Conservation (phyloP, 2,329 filamentous ascomycete species). For the Trichoderma simmonsii region DNA sequence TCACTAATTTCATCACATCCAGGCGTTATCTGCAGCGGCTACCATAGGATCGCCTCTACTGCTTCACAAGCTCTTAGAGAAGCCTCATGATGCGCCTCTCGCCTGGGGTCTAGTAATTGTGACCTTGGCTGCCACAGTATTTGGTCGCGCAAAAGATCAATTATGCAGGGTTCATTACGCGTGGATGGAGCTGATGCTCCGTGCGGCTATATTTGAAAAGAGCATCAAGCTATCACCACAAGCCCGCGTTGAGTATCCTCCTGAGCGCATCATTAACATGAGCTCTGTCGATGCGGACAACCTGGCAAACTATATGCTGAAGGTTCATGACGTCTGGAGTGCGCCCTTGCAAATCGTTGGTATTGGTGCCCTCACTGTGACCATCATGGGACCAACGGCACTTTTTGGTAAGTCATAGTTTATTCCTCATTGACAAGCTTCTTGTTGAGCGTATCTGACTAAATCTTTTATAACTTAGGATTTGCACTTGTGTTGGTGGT, state of each 20-base stretch:
- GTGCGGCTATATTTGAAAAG: background rate
- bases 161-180: background rate
- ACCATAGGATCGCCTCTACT: background rate
- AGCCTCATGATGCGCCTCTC: background rate
- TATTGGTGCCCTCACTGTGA: background rate
- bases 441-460: background rate
- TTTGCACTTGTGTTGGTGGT: background rate
- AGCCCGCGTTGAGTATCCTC: background rate
- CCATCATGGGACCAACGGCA: background rate
- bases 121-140: background rate
- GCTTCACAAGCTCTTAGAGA: background rate
- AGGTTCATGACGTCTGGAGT: background rate
- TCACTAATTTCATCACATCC: background rate
- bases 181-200: background rate
- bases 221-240: background rate
- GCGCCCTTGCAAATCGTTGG: background rate
- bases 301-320: background rate
- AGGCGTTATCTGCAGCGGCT: background rate
- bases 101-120: background rate
- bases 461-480: background rate
- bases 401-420: background rate
- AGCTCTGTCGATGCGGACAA: background rate
- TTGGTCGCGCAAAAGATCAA: background rate
- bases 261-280: background rate
- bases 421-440: background rate